phyloP scores from a whole-genome alignment of 1,139 yeast species.

The Taphrina communis region DNA sequence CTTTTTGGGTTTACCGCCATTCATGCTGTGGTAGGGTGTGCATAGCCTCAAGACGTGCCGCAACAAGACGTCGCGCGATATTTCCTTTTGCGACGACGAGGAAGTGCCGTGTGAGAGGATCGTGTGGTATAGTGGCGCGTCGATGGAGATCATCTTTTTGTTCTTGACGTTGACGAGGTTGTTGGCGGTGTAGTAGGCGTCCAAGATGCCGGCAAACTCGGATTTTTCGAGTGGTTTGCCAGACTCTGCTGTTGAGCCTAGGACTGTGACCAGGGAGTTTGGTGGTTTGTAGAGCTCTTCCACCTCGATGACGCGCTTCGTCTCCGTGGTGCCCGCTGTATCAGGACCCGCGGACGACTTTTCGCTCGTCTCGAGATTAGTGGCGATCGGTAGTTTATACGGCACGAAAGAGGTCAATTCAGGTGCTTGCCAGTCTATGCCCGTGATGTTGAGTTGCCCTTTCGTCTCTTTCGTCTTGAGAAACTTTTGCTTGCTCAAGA shows the following conservation, averaged over 20 bases:
- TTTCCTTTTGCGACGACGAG: neutral
- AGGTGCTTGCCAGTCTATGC: conserved; percentile 17
- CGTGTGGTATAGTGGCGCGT: conserved; percentile 16
- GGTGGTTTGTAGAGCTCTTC: conserved; percentile 22
- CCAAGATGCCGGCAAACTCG: neutral
- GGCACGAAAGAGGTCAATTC: conserved; percentile 20
- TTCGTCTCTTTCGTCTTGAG: conserved; percentile 35
- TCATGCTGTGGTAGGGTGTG: conserved; percentile 4
- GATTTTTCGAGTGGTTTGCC: neutral
- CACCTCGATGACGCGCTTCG: neutral
- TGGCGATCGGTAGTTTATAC: conserved; percentile 17
- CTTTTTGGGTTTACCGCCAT: conserved; percentile 6
- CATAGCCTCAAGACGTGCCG: neutral
- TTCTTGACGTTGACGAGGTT: conserved; percentile 6
- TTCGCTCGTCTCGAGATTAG: neutral
- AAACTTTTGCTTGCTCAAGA: conserved; percentile 30
- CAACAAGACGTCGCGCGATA: conserved; percentile 17
- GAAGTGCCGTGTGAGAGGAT: neutral
- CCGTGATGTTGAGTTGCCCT: conserved; percentile 29
- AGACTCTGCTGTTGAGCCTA: neutral
- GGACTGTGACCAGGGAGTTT: neutral
- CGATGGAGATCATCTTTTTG: conserved; percentile 16
- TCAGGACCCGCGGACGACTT: neutral
- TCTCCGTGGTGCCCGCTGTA: neutral
- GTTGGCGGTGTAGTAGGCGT: conserved; percentile 4